Percentiles rank a stretch among this genome's conserved stretches.
Conservation (phyloP, 768 basidiomycete species). For the Tephrocybe sp. region DNA sequence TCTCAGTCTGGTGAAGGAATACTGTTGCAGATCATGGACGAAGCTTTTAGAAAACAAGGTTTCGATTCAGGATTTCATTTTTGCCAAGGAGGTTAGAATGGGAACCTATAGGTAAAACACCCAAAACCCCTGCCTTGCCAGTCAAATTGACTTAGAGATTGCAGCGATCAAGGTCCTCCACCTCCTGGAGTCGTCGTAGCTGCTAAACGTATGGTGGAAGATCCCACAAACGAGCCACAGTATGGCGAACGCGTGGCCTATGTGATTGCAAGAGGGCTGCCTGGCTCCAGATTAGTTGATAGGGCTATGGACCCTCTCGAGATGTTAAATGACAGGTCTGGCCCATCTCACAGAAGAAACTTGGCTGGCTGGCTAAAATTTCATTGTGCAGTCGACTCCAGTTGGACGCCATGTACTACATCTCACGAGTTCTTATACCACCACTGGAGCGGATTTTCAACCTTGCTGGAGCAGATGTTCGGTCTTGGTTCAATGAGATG, state of each 20-base stretch:
- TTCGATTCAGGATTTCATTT: conserved; percentile 90
- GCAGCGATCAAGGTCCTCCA: conserved; percentile 78
- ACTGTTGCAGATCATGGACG: conserved; percentile 81
- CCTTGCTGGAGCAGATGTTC: conserved; percentile 84
- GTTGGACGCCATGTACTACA: conserved; percentile 90
- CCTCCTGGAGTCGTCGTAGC: conserved; percentile 93
- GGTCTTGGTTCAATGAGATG: conserved; percentile 86
- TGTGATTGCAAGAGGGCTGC: conserved; percentile 69
- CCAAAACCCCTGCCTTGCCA: conserved; percentile 5
- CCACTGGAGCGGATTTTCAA: conserved; percentile 90
- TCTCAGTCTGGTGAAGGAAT: conserved; percentile 84
- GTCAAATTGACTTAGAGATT: neutral
- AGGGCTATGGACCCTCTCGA: conserved; percentile 73
- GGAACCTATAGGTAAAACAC: conserved; percentile 80
- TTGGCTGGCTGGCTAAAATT: neutral
- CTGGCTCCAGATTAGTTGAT: conserved; percentile 66
- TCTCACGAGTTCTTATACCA: conserved; percentile 80
- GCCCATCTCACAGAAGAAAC: neutral
- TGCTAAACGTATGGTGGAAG: conserved; percentile 65
- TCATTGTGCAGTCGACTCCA: conserved; percentile 56
- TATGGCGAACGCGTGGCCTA: conserved; percentile 95
- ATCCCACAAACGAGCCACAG: conserved; percentile 81
- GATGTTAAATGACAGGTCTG: conserved; percentile 61
- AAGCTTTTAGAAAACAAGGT: conserved; percentile 79
- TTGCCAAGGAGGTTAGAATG: conserved; percentile 90